Evolutionary conservation across 345 rosid genomes (phyloP).

Genomic region (Odontarrhena argentea): DNA sequence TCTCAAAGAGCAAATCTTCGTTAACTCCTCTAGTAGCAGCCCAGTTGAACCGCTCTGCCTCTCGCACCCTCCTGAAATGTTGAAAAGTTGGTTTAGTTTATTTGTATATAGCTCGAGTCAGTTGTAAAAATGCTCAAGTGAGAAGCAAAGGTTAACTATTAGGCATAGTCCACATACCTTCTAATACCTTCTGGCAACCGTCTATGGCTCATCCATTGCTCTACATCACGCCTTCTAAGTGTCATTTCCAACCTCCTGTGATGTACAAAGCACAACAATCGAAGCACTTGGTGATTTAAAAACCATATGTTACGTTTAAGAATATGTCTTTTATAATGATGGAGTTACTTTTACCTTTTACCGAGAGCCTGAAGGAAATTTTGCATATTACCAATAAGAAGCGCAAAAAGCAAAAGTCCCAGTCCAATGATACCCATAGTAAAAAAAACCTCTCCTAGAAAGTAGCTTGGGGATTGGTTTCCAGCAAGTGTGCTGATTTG

Average conservation of each 20-base stretch:
- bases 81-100: conserved; percentile 8
- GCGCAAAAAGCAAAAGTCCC: conserved; percentile 91
- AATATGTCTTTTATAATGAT: neutral
- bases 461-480: conserved; percentile 81
- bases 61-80: conserved; percentile 63
- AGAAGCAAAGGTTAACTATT: neutral
- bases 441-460: conserved; percentile 74
- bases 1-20: conserved; percentile 66
- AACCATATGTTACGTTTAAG: neutral
- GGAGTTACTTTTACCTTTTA: conserved; percentile 51
- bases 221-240: conserved; percentile 84
- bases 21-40: conserved; percentile 91
- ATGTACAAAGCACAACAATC: neutral
- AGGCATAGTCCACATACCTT: conserved; percentile 47
- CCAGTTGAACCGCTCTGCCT: conserved; percentile 87
- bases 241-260: conserved; percentile 80
- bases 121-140: neutral
- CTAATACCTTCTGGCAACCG: conserved; percentile 66
- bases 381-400: conserved; percentile 95
- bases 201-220: conserved; percentile 95
- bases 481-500: conserved; percentile 99
- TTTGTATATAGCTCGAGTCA: conserved; percentile 1
- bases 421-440: conserved; percentile 80
- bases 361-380: conserved; percentile 89
- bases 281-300: neutral